Percentiles rank a stretch among this genome's conserved stretches.
phyloP scores from a whole-genome alignment of 805 yeast genomes.

The Saccharomycopsis amapae region DNA sequence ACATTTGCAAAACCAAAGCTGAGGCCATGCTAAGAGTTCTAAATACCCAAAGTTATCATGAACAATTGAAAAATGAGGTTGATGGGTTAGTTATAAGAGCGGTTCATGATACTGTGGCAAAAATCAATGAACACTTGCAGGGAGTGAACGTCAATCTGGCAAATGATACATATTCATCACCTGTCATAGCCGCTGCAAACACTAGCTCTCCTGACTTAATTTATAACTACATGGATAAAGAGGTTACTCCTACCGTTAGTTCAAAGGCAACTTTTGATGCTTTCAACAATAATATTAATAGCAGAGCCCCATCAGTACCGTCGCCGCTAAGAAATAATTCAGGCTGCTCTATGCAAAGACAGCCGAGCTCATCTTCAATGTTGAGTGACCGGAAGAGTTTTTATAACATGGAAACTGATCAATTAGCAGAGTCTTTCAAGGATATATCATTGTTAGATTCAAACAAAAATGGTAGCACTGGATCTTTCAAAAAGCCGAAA shows the following conservation, averaged over 20 bases:
- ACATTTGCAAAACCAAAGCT: conserved; percentile 53
- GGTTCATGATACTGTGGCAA: conserved; percentile 51
- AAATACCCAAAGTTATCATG: conserved; percentile 66
- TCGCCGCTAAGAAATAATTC: conserved; percentile 17
- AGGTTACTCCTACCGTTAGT: not conserved
- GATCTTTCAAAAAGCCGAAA: conserved; percentile 23
- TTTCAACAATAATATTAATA: not conserved
- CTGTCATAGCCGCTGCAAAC: not conserved
- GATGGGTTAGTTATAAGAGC: conserved; percentile 58
- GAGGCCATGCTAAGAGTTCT: conserved; percentile 61
- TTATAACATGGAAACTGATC: conserved; percentile 6
- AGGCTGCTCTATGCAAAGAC: conserved; percentile 11
- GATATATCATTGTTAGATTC: conserved; percentile 21
- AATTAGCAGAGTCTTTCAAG: conserved; percentile 13
- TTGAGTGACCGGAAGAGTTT: conserved; percentile 11
- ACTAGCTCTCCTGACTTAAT: conserved; percentile 16
- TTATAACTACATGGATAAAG: conserved; percentile 18
- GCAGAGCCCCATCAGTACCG: conserved; percentile 2
- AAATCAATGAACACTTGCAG: conserved; percentile 8
- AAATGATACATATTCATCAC: not conserved
- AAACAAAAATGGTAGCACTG: conserved; percentile 23
- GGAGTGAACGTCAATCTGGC: not conserved
- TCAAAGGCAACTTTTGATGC: not conserved
- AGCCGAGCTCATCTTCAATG: conserved; percentile 17
- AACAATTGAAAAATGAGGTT: conserved; percentile 71